A percentile compares a stretch with the other conserved stretches of the same genome.
phyloP scores from a whole-genome alignment of 2,329 filamentous ascomycete genomes.

The Amesomyces nigricolor region DNA sequence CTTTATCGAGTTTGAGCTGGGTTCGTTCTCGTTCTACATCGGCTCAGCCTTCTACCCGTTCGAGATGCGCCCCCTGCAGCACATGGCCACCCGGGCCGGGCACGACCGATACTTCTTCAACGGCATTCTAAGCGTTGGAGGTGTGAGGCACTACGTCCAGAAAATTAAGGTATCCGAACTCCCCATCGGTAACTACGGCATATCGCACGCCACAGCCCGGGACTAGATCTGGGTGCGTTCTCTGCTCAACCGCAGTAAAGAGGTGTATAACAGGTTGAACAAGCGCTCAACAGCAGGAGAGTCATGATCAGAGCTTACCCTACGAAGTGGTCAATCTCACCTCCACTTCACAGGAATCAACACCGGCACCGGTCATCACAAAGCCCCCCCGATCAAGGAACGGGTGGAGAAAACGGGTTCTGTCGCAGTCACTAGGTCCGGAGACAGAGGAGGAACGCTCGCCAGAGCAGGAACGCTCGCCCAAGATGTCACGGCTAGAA shows the following conservation, averaged over 20 bases:
- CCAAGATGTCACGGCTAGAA: not conserved
- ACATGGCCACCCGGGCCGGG: slow-evolving; percentile 38
- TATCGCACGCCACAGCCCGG: slow-evolving; percentile 41
- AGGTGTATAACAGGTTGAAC: slow-evolving; percentile 59
- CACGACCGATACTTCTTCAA: slow-evolving; percentile 50
- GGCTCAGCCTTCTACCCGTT: slow-evolving; percentile 32
- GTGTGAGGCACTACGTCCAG: slow-evolving; percentile 45
- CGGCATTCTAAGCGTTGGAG: slow-evolving; percentile 46
- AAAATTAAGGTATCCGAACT: slow-evolving; percentile 51
- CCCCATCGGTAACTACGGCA: slow-evolving; percentile 62
- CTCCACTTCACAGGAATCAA: not conserved
- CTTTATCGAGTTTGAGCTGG: slow-evolving; percentile 46
- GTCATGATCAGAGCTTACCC: not conserved
- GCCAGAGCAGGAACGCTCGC: not conserved
- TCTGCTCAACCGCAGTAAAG: slow-evolving; percentile 32
- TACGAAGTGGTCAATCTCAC: not conserved
- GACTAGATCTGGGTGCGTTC: slow-evolving; percentile 62
- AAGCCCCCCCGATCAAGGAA: not conserved
- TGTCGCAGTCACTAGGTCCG: not conserved
- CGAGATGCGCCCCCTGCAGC: slow-evolving; percentile 52
- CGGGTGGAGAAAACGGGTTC: not conserved
- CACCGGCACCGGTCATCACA: not conserved
- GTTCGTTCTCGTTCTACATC: slow-evolving; percentile 55
- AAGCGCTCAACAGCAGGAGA: slow-evolving; percentile 30
- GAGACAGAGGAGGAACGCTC: not conserved